Base-by-base conservation (phyloP, 202 grass and related monocot species). In the Panicum virgatum region DNA sequence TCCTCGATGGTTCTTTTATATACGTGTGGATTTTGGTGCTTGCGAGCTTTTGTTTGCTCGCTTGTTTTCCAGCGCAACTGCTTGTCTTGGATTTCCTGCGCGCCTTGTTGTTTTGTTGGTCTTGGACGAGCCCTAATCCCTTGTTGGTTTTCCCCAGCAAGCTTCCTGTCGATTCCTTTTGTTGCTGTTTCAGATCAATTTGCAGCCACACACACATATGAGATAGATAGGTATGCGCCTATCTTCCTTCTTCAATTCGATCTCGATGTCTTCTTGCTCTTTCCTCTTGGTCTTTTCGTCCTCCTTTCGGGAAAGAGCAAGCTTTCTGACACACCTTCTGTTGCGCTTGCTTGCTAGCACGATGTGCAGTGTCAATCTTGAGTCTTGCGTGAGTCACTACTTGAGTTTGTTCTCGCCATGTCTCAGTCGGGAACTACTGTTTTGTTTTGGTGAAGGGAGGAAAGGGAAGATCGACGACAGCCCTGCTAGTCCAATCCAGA, bases 61-160 rank as follows among this genome's bases (percentile, higher is more conserved):
- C 86, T 92, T 90, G 92, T 89, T 90, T 77, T 64, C 75, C 85
- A 92, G 91, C 84, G 91, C 87, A 92, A 92, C 89, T 83, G 83
- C 61, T 89, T 62, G 86, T 16, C 66, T 86, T 89, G 83, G 67
- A 86, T 86, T 86, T 82, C 83, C 88, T 83, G 84, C 34, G 23
- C 14, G 10, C 68, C 75, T 89, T 90, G 52, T 86, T 90, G 52
- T 27, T 83, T 90, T 86, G 88, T 90, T 90, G n/a, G 62, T 80
- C 88, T 75, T 70, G 39, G 50, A 77, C 30, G 88, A 90, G 74
- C 74, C 68, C 69, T 83, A 69, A 79, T 72, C 43, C 38, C 25
- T 66, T 83, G 79, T 85, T 83, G 52, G 40, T 86, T 90, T 61
- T 79, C 32, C 62, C 54, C 59, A n/a, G n/a, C n/a, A n/a, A 44